Percentiles rank a stretch among this genome's conserved stretches.
phyloP scores from a whole-genome alignment of 73 alveolate genomes.

The Paramecium tetraurelia region DNA sequence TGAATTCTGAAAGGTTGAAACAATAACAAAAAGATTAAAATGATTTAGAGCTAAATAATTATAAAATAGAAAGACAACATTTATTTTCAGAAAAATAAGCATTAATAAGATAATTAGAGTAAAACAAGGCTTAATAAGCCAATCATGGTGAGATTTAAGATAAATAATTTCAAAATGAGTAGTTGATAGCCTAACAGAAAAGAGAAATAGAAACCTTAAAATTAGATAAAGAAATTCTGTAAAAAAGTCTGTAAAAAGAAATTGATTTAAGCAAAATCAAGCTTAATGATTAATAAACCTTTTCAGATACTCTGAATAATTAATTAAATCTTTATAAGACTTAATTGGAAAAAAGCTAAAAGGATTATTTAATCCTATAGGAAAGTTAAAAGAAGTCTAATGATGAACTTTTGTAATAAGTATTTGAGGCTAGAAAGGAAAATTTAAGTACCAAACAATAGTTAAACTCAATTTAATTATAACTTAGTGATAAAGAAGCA shows the following conservation, averaged over 20 bases:
- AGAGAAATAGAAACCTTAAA: background rate
- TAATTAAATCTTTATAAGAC: background rate
- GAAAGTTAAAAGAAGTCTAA: background rate
- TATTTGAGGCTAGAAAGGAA: conserved; percentile 1
- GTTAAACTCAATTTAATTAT: background rate
- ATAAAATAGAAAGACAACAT: background rate
- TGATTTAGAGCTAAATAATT: background rate
- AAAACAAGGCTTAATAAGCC: background rate
- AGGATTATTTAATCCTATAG: background rate
- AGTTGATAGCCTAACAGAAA: background rate
- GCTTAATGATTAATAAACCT: background rate
- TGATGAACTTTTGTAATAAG: background rate
- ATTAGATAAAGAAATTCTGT: background rate
- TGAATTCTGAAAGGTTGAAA: background rate
- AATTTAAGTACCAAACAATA: background rate
- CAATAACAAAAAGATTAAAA: background rate
- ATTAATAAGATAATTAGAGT: background rate
- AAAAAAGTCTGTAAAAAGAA: background rate
- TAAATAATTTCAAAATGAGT: background rate
- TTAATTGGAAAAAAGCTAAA: background rate
- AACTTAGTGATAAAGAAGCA: background rate
- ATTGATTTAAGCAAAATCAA: background rate
- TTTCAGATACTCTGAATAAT: background rate
- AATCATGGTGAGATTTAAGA: background rate
- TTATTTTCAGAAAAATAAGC: background rate